A percentile compares a stretch with the other conserved stretches of the same genome.
Evolutionary conservation across 164 flowering plant genomes (phyloP).

Genomic region (Platanus orientalis): DNA sequence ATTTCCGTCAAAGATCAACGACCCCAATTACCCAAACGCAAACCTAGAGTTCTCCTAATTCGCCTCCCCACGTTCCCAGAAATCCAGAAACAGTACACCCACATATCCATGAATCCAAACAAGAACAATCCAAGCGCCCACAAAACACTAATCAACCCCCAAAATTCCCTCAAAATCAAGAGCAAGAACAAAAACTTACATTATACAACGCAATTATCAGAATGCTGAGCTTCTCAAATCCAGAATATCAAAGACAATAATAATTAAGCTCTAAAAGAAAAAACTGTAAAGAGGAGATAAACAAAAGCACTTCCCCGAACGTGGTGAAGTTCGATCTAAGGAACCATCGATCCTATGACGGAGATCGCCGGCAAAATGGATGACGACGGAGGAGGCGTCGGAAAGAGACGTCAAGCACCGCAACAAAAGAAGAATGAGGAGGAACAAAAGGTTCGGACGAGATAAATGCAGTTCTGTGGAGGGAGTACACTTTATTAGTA

Average conservation of each 20-base stretch:
- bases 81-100: conserved; percentile 41
- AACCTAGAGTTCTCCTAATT: conserved; percentile 20
- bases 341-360: background rate
- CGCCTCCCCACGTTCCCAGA: conserved; percentile 43
- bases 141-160: conserved; percentile 16
- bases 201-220: background rate
- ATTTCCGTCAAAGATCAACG: conserved; percentile 11
- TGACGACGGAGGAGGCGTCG: background rate
- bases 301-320: background rate
- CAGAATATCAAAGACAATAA: background rate
- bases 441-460: background rate
- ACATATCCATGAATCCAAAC: conserved; percentile 49
- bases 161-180: background rate
- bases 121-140: conserved; percentile 45
- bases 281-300: background rate
- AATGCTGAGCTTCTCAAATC: background rate
- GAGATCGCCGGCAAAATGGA: background rate
- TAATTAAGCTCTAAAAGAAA: background rate
- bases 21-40: background rate
- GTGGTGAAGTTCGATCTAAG: background rate
- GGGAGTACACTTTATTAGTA: conserved; percentile 1
- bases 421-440: too few species aligned
- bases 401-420: too few species aligned
- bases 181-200: background rate
- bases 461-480: conserved; percentile 5